These are phyloP conservation scores for Penicilliopsis zonata DNA, from an alignment of 495 filamentous ascomycete species.

Conservation along the genomic window DNA sequence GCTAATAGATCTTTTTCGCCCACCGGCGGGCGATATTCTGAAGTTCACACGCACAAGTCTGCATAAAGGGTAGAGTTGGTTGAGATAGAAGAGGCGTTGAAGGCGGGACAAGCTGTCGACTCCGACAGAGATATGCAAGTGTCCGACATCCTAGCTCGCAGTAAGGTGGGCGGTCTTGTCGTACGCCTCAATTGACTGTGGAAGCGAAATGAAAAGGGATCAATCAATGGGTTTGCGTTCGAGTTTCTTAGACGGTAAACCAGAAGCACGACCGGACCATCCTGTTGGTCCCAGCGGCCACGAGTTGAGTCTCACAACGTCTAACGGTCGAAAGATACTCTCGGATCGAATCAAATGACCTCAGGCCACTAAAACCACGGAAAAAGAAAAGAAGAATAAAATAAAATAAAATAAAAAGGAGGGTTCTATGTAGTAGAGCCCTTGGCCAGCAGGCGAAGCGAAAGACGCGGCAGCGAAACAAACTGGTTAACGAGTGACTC, in stretches of 20 bases:
- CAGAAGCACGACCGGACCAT: too few species aligned
- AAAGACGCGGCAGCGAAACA: neutral
- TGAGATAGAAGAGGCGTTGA: slow-evolving; percentile 70
- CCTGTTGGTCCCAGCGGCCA: too few species aligned
- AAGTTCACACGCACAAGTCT: slow-evolving; percentile 57
- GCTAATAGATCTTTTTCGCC: slow-evolving; percentile 4
- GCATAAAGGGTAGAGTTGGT: slow-evolving; percentile 50
- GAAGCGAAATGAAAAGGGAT: too few species aligned
- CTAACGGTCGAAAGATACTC: too few species aligned
- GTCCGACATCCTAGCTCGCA: slow-evolving; percentile 21
- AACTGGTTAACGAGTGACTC: slow-evolving; percentile 23
- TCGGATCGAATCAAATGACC: too few species aligned
- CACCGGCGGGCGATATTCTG: neutral
- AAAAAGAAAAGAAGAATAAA: too few species aligned
- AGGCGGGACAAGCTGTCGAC: slow-evolving; percentile 76
- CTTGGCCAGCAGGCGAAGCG: neutral
- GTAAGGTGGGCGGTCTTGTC: slow-evolving; percentile 1
- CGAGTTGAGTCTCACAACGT: too few species aligned
- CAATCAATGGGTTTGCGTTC: too few species aligned
- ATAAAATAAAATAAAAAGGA: too few species aligned
- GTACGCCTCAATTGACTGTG: neutral
- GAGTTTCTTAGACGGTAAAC: too few species aligned
- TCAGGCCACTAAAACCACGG: too few species aligned
- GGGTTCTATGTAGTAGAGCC: too few species aligned
- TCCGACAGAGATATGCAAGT: slow-evolving; percentile 67